phyloP scores from a whole-genome alignment of 2,329 filamentous ascomycete genomes.

The Colletotrichum musicola region DNA sequence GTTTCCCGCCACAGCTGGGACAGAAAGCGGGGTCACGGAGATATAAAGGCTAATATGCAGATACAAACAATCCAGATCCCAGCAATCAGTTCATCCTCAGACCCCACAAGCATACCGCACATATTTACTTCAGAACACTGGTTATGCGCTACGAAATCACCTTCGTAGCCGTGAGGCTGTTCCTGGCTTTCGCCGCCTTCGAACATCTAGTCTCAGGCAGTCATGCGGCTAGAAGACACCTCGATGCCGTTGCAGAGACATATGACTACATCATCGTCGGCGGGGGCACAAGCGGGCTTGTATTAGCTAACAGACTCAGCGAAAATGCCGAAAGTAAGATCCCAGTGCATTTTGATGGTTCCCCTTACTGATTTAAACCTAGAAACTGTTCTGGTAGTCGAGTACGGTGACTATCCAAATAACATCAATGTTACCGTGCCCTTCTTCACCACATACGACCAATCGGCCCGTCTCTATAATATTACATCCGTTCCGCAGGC shows the following conservation, averaged over 20 bases:
- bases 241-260: slow-evolving; percentile 10
- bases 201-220: no score
- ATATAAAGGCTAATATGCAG: no score
- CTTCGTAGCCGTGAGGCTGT: no score
- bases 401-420: slow-evolving; percentile 46
- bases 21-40: no score
- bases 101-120: no score
- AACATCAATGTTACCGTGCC: slow-evolving; percentile 43
- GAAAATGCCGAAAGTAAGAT: slow-evolving; percentile 46
- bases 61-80: no score
- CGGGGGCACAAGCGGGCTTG: slow-evolving; percentile 52
- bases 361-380: not conserved
- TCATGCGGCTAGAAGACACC: not conserved
- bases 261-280: slow-evolving; percentile 51
- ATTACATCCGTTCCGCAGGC: slow-evolving; percentile 45
- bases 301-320: slow-evolving; percentile 52
- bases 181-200: no score
- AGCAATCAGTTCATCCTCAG: no score
- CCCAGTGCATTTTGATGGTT: not conserved
- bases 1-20: no score
- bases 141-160: no score
- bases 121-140: no score
- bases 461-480: slow-evolving; percentile 30
- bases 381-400: slow-evolving; percentile 45
- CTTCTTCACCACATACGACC: slow-evolving; percentile 39